Evolutionary conservation across 1,139 yeast genomes (phyloP), one percentile per base, ranked within the genome.

Genomic region (Pichia kudriavzevii): DNA sequence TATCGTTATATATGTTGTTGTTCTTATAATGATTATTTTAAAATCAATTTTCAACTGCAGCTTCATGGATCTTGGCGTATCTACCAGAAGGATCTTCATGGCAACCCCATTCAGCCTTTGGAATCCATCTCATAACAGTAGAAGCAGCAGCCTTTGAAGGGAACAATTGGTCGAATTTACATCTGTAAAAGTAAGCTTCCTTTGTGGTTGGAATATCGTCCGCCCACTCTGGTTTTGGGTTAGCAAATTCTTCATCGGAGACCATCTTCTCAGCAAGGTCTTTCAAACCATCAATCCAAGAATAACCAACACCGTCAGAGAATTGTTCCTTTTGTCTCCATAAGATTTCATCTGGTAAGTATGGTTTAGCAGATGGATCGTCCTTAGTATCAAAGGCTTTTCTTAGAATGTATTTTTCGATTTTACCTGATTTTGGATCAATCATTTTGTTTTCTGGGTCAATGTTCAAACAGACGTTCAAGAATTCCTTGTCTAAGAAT

Each of bases 311-410:
- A 66, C 99, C 99, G 56, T 91, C 99, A 37, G 95, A 83, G 67
- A 91, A 91, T 68, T 91, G 99, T 67, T 91, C 98, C 78, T 91
- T 91, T 70, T 91, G 99, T 74, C 99, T 83, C 96, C 96, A 91
- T 58, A 91, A 71, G 56, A 91, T 91, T 66, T 91, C 97, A 41
- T 82, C 75, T 46, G 98, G 99, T 60, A 91, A 73, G 72, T 91
- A 91, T 51, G 95, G 93, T 53, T 71, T 68, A 36, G 63, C 75
- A 40, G 60, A 59, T 45, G 88, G 84, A 36, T 73, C 79, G 50
- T 80, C 87, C 34, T 70, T 53, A 35, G 94, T 87, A 64, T 91
- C 98, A 58, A 91, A 91, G 14, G 98, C 98, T 72, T 88, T 88
- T 70, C 99, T 82, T 55, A 91, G 70, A 48, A 83, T 75, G 77